Base-by-base conservation (phyloP, 306 rosid species). In the Lathyrus tuberosus region DNA sequence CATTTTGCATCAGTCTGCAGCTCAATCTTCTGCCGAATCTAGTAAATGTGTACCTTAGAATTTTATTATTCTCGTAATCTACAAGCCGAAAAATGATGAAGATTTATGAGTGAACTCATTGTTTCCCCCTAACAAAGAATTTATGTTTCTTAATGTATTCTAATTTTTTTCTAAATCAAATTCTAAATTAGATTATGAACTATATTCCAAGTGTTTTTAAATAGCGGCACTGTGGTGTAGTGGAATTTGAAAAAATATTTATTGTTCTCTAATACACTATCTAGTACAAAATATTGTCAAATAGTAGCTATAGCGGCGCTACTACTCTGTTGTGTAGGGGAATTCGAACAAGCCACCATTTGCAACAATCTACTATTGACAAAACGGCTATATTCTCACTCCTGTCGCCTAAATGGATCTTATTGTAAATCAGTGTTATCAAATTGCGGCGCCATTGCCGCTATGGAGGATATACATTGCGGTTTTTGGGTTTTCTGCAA, bases 1-100 rank as follows among this genome's bases (percentile, higher is more conserved):
- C 54, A 40, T 40, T 13, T 43, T 17, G 31, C 42, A 70, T 71
- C 22, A 43, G 14, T 43, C 59, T 12, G 20, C 47, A 58, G 18
- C 58, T 70, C 67, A 70, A 43, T 37, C 66, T 15, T 57, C 57
- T 20, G 5, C 47, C 13, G 14, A 28, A 9, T 13, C 44, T 56
- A 42, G 11, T 42, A 57, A 28, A 30, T 4, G 18, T 4, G 18
- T 42, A 42, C 24, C 57, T 26, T 42, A 16, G 54, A 70, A 28
- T 41, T 41, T 70, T 22, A 17, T 41, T 57, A 22, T 69, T 69
- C 53, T 40, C 2, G 8, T 26, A 26, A 42, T 10, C 65, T 57
- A 57, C 28, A 58, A 43, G 46, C 35, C 3, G 58, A 43, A 31
- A 42, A 71, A 8, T 46, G 59, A 26, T 8, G 68, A 30, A 22